phyloP scores from a whole-genome alignment of 805 yeast genomes.

The Saccharomycopsis olivae region DNA sequence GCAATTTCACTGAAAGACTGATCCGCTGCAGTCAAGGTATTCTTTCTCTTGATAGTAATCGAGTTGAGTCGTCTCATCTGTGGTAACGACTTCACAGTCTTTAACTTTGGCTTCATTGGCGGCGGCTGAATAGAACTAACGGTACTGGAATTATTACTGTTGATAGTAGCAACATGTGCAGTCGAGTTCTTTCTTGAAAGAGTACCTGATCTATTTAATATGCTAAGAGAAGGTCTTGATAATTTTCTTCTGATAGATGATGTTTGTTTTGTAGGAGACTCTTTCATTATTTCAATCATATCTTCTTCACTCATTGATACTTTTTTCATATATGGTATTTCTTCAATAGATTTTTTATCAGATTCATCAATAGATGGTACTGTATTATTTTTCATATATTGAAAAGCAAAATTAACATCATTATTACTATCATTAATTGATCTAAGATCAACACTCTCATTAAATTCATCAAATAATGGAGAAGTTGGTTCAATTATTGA shows the following conservation, averaged over 20 bases:
- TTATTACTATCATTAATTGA: slow-evolving; percentile 6
- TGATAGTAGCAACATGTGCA: neutral
- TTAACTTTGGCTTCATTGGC: slow-evolving; percentile 11
- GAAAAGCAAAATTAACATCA: slow-evolving; percentile 3
- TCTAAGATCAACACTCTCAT: slow-evolving; percentile 4
- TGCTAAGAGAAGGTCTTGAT: neutral
- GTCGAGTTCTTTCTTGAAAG: slow-evolving; percentile 1
- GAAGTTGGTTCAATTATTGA: neutral
- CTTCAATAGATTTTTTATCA: slow-evolving; percentile 5
- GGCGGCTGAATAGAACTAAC: neutral
- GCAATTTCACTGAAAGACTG: no score
- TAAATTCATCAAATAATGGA: slow-evolving; percentile 1
- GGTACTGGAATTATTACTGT: no score
- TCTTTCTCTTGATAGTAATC: slow-evolving; percentile 3
- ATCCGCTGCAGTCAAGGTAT: no score
- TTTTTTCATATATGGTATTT: slow-evolving; percentile 11
- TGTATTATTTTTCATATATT: neutral
- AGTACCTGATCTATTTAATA: neutral
- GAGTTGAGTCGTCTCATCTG: slow-evolving; percentile 15
- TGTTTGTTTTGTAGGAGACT: neutral
- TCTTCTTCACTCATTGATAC: slow-evolving; percentile 14
- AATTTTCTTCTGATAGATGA: neutral
- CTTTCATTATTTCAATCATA: slow-evolving; percentile 5
- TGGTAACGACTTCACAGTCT: slow-evolving; percentile 16
- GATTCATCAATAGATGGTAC: neutral